Evolutionary conservation across 108 stramenopile genomes (phyloP).

Genomic region (Asterionellopsis glacialis): DNA sequence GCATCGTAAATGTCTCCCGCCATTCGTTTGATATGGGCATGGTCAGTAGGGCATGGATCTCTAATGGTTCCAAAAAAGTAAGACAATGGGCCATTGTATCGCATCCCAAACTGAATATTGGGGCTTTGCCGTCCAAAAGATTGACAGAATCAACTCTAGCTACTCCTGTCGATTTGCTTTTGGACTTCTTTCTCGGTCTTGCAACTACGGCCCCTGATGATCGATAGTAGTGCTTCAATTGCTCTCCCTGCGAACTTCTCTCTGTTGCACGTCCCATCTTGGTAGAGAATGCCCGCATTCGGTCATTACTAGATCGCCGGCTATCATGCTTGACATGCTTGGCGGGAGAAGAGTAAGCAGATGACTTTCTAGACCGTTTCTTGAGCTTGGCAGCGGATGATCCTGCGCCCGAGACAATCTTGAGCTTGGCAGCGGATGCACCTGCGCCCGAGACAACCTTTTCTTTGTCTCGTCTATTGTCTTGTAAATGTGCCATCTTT

Average conservation of each 20-base stretch:
- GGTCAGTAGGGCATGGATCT: constrained; percentile 59
- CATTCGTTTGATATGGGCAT: constrained; percentile 73
- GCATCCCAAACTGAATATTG: constrained; percentile 46
- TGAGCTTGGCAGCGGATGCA: too few species aligned
- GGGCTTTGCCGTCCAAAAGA: constrained; percentile 12
- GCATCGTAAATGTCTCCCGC: constrained; percentile 51
- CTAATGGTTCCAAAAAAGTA: constrained; percentile 62
- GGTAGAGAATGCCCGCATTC: too few species aligned
- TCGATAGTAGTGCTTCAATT: background rate
- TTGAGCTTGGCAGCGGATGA: too few species aligned
- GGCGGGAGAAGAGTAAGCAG: too few species aligned
- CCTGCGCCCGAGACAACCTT: too few species aligned
- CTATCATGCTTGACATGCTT: too few species aligned
- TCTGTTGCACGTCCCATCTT: constrained; percentile 3
- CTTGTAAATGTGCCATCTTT: too few species aligned
- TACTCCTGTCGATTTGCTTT: background rate
- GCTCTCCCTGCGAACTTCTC: background rate
- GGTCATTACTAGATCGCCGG: too few species aligned
- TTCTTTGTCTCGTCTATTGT: too few species aligned
- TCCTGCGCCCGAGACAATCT: too few species aligned
- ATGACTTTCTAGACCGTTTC: too few species aligned
- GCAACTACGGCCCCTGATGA: background rate
- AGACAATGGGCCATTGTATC: constrained; percentile 76
- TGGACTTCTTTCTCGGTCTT: background rate
- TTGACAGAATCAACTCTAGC: background rate